A percentile compares a stretch with the other conserved stretches of the same genome.
Evolutionary conservation across 495 filamentous ascomycete species (phyloP).

Genomic region (Aspergillus ostianus): DNA sequence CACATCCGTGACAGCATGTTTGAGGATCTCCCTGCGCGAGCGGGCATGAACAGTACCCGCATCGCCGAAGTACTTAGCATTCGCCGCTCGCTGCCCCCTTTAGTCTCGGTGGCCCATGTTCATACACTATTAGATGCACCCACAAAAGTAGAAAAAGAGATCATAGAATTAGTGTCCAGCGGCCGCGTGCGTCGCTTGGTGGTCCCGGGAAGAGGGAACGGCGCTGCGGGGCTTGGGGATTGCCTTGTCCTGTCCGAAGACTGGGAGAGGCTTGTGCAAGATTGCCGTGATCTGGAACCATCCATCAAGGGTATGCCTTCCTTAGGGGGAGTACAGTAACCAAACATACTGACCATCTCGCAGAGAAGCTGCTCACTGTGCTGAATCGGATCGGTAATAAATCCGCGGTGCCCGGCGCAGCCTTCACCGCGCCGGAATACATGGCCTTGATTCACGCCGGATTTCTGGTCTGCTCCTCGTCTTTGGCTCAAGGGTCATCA

Average conservation of each 20-base stretch:
- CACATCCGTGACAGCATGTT: slow-evolving; percentile 67
- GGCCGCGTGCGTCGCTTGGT: slow-evolving; percentile 65
- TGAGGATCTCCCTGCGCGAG: slow-evolving; percentile 59
- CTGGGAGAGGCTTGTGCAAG: slow-evolving; percentile 56
- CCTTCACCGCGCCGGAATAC: slow-evolving; percentile 52
- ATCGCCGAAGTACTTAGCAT: slow-evolving; percentile 71
- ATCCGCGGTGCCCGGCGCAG: slow-evolving; percentile 44
- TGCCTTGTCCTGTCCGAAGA: slow-evolving; percentile 64
- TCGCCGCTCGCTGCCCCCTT: slow-evolving; percentile 62
- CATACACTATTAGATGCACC: slow-evolving; percentile 64
- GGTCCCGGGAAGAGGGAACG: slow-evolving; percentile 62
- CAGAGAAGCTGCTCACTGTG: slow-evolving; percentile 55
- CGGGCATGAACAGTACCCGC: slow-evolving; percentile 72
- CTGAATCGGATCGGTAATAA: slow-evolving; percentile 55
- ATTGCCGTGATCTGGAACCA: slow-evolving; percentile 41
- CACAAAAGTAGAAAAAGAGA: slow-evolving; percentile 71
- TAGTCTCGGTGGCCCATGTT: slow-evolving; percentile 70
- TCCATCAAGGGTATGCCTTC: slow-evolving; percentile 44
- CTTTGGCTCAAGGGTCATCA: slow-evolving; percentile 41
- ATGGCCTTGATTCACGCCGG: slow-evolving; percentile 65
- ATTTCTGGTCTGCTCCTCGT: slow-evolving; percentile 62
- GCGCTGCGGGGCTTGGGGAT: slow-evolving; percentile 63
- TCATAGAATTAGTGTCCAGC: slow-evolving; percentile 57
- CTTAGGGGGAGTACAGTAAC: background rate
- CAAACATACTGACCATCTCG: background rate